These are phyloP conservation scores for Silene coronaria DNA, from an alignment of 179 eudicot genomes.

Conservation along the genomic window DNA sequence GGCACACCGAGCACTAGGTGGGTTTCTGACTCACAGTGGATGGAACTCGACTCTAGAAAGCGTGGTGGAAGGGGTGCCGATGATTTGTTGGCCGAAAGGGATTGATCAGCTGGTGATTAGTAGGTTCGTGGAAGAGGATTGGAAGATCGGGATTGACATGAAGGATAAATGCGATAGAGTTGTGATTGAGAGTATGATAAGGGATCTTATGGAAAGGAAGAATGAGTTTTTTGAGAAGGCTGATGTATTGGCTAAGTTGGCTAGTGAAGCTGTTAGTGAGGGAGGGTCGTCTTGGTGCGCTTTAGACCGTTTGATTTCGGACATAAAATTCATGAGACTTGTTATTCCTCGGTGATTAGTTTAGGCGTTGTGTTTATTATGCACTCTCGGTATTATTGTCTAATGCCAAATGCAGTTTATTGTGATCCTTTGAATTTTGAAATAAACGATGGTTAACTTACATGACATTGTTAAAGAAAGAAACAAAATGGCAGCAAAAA, in stretches of 20 bases:
- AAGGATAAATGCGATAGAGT: conserved; percentile 30
- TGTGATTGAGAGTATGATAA: conserved; percentile 21
- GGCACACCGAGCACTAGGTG: conserved; percentile 28
- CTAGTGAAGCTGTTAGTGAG: conserved; percentile 23
- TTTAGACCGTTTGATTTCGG: conserved; percentile 29
- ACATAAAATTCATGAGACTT: conserved; percentile 29
- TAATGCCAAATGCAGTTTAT: no score
- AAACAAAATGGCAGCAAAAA: no score
- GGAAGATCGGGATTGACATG: conserved; percentile 39
- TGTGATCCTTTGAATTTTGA: no score
- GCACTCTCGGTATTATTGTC: no score
- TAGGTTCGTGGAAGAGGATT: conserved; percentile 29
- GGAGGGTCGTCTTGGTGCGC: conserved; percentile 30
- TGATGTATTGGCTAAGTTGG: conserved; percentile 17
- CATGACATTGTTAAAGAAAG: no score
- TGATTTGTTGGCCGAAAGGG: conserved; percentile 34
- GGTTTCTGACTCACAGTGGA: conserved; percentile 38
- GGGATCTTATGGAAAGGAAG: conserved; percentile 24
- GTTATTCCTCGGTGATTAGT: background rate
- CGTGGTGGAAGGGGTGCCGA: conserved; percentile 34
- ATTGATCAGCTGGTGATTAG: conserved; percentile 34
- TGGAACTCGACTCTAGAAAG: conserved; percentile 37
- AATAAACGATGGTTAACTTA: no score
- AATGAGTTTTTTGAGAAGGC: conserved; percentile 20
- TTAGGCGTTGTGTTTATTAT: background rate